Percentiles rank a stretch among this genome's conserved stretches.
Conservation (phyloP, 2,329 filamentous ascomycete species). For the Chaetothyriales sp. region DNA sequence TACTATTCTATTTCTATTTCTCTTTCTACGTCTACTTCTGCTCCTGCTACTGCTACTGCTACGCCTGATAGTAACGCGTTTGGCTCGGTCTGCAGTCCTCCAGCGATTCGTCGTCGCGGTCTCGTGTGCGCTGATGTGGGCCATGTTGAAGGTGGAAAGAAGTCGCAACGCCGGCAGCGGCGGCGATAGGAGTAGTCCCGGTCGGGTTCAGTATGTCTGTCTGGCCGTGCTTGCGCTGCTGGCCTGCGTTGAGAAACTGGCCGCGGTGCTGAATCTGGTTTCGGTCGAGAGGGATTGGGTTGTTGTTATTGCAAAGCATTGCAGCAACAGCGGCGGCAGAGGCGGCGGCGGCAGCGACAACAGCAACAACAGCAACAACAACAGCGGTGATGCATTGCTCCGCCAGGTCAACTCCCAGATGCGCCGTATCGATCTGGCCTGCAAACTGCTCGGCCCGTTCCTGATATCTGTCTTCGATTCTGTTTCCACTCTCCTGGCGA, state of each 20-base stretch:
- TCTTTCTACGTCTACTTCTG: too few relatives aligned
- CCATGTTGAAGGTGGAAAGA: conserved; percentile 15
- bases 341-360: neutral
- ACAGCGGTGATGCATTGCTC: conserved; percentile 13
- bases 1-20: neutral
- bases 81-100: conserved; percentile 5
- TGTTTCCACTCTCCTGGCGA: conserved; percentile 30
- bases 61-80: neutral
- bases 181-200: neutral
- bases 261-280: conserved; percentile 48
- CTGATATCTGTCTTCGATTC: conserved; percentile 35
- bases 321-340: neutral
- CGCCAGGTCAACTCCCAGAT: conserved; percentile 37
- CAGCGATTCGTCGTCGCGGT: conserved; percentile 29
- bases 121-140: conserved; percentile 34
- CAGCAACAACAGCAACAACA: neutral
- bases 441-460: conserved; percentile 41
- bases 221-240: conserved; percentile 32
- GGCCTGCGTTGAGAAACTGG: conserved; percentile 55
- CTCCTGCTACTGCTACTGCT: neutral
- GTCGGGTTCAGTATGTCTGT: neutral
- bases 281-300: conserved; percentile 58
- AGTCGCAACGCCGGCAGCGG: neutral
- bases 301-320: conserved; percentile 7
- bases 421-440: conserved; percentile 42